A percentile compares a stretch with the other conserved stretches of the same genome.
These are phyloP conservation scores for Cyberlindnera euphorbiae DNA, from an alignment of 805 yeast species.

Conservation along the genomic window DNA sequence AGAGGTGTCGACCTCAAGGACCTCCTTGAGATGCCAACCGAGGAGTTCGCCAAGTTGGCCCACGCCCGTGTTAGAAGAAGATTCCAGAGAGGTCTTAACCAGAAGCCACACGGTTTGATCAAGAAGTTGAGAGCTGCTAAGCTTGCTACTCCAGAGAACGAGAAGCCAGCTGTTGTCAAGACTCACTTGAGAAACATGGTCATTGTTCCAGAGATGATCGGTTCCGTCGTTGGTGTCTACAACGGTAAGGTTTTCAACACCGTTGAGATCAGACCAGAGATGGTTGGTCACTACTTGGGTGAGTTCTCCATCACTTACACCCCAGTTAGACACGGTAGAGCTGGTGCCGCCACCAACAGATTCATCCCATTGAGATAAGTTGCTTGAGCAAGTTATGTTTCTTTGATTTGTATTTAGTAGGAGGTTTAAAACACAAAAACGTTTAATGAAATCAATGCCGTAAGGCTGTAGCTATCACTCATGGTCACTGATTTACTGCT, in stretches of 20 bases:
- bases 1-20: constrained; percentile 97
- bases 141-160: constrained; percentile 82
- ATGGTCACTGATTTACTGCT: too few species aligned
- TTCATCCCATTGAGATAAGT: constrained; percentile 66
- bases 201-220: constrained; percentile 99
- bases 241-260: constrained; percentile 99
- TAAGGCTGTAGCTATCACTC: neutral
- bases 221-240: constrained; percentile 98
- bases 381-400: constrained; percentile 10
- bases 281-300: constrained; percentile 99
- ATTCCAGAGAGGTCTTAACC: constrained; percentile 95
- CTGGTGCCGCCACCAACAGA: constrained; percentile 70
- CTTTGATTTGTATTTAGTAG: constrained; percentile 21
- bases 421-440: constrained; percentile 14
- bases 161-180: constrained; percentile 97
- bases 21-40: constrained; percentile 88
- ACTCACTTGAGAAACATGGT: constrained; percentile 99
- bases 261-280: constrained; percentile 98
- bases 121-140: constrained; percentile 98
- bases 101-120: constrained; percentile 93
- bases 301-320: constrained; percentile 99
- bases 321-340: constrained; percentile 99
- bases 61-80: constrained; percentile 99
- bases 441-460: constrained; percentile 13
- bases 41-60: constrained; percentile 94